Evolutionary conservation across 2,329 filamentous ascomycete species (phyloP).

Genomic region (Verticillium tricorpus): DNA sequence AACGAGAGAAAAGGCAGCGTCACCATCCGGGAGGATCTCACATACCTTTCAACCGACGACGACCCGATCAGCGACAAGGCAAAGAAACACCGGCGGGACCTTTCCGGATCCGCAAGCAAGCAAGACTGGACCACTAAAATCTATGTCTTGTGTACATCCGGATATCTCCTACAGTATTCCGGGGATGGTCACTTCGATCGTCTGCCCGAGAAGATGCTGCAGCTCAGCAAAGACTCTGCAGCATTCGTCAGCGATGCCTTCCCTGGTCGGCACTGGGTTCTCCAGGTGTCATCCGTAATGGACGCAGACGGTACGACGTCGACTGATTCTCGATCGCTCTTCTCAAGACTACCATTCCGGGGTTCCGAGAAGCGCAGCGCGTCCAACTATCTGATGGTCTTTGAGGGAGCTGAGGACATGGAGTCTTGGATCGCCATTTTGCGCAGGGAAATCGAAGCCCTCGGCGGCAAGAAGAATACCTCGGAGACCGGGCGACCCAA

Average conservation of each 20-base stretch:
- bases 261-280: constrained; percentile 73
- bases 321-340: constrained; percentile 53
- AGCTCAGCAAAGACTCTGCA: constrained; percentile 68
- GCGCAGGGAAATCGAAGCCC: constrained; percentile 63
- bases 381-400: constrained; percentile 66
- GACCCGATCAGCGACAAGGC: constrained; percentile 21
- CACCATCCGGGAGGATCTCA: constrained; percentile 26
- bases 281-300: constrained; percentile 67
- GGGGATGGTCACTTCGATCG: constrained; percentile 67
- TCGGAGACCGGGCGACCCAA: constrained; percentile 56
- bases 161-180: constrained; percentile 70
- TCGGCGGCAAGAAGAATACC: constrained; percentile 62
- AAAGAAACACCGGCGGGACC: constrained; percentile 11
- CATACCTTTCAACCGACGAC: constrained; percentile 20
- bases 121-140: constrained; percentile 68
- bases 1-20: constrained; percentile 46
- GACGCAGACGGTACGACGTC: constrained; percentile 50
- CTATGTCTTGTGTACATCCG: constrained; percentile 66
- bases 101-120: constrained; percentile 29
- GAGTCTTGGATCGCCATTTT: constrained; percentile 68
- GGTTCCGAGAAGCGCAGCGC: constrained; percentile 51
- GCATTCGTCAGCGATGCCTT: constrained; percentile 79
- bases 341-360: constrained; percentile 61
- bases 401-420: constrained; percentile 70
- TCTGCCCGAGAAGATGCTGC: constrained; percentile 68